Conservation (phyloP, 139 green algal species). For the Coelastrella sp. region DNA sequence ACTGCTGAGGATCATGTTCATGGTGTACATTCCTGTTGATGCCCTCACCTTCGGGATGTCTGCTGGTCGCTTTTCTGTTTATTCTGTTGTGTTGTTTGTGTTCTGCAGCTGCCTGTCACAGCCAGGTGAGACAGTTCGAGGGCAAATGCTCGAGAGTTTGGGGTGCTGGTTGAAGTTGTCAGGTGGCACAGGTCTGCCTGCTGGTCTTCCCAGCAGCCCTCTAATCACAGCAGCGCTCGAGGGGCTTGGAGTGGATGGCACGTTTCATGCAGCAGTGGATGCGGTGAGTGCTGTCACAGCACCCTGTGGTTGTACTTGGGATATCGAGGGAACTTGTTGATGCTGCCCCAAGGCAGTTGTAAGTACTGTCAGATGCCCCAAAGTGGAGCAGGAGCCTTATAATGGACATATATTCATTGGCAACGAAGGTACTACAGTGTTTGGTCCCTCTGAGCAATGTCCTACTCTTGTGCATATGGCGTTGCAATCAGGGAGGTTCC, state of each 20-base stretch:
- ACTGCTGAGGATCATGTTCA: background rate
- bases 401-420: no score
- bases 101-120: slow-evolving; percentile 51
- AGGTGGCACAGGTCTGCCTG: slow-evolving; percentile 24
- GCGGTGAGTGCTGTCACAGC: slow-evolving; percentile 61
- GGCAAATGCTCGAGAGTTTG: slow-evolving; percentile 70
- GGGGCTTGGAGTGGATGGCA: slow-evolving; percentile 64
- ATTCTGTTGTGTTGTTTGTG: background rate
- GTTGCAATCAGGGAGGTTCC: background rate
- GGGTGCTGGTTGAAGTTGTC: slow-evolving; percentile 79
- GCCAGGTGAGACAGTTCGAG: slow-evolving; percentile 48
- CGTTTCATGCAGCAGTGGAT: slow-evolving; percentile 86
- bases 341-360: no score
- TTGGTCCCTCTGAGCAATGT: no score
- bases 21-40: background rate
- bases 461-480: background rate
- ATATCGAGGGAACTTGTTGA: slow-evolving; percentile 35
- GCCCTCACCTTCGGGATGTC: background rate
- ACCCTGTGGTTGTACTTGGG: slow-evolving; percentile 55
- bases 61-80: background rate
- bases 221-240: slow-evolving; percentile 77
- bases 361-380: background rate
- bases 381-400: background rate
- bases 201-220: slow-evolving; percentile 3
- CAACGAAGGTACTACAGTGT: background rate